Evolutionary conservation across 225 moss, liverwort and hornwort genomes (phyloP).

Genomic region (Pleurozium schreberi): DNA sequence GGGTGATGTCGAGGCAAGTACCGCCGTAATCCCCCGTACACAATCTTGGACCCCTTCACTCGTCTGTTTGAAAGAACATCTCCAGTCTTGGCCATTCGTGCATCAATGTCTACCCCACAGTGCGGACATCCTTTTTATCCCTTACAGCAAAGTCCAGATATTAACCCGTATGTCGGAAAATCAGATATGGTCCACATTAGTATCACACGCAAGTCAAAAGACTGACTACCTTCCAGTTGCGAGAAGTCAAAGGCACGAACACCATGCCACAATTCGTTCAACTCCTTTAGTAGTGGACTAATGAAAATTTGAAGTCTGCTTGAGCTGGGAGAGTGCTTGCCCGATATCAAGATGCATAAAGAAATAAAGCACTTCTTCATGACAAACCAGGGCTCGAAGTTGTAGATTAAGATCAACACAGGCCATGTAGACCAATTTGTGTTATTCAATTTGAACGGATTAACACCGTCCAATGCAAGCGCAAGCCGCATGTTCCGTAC

Average conservation of each 20-base stretch:
- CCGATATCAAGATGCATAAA: not conserved
- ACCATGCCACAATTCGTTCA: not conserved
- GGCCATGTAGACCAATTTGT: not conserved
- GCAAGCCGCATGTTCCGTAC: no score
- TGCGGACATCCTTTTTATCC: no score
- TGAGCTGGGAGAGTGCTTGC: not conserved
- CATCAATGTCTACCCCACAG: no score
- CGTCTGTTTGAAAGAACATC: no score
- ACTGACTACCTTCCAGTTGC: accelerated
- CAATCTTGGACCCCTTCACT: no score
- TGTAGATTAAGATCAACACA: not conserved
- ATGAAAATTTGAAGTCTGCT: not conserved
- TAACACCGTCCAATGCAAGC: not conserved
- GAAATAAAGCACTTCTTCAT: not conserved
- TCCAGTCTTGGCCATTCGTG: no score
- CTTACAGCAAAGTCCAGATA: no score
- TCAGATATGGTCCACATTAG: not conserved
- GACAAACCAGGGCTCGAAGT: not conserved
- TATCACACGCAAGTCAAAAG: not conserved
- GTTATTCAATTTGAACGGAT: not conserved
- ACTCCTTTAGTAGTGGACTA: not conserved
- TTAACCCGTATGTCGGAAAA: not conserved
- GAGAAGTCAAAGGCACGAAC: not conserved
- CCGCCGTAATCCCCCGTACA: no score
- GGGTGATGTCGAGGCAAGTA: no score